phyloP scores from a whole-genome alignment of 345 rosid genomes.

The Boechera retrofracta region DNA sequence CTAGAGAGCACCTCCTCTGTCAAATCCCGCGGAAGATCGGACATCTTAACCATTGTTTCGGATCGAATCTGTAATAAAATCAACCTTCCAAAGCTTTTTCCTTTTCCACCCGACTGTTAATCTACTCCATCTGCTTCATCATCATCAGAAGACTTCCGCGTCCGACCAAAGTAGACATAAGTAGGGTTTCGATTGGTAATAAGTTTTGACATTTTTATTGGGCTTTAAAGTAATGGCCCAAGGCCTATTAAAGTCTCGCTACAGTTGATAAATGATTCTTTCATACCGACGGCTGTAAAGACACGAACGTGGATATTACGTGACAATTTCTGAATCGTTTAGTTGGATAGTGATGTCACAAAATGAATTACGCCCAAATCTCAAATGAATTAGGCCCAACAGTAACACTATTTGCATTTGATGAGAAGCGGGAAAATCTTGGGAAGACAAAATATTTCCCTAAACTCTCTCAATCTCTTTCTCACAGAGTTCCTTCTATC shows the following conservation, averaged over 20 bases:
- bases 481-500: conserved; percentile 9
- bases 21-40: too few species aligned
- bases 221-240: conserved; percentile 20
- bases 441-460: conserved; percentile 24
- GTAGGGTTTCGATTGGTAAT: neutral
- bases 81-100: too few species aligned
- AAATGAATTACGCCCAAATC: neutral
- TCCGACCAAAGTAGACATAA: neutral
- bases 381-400: conserved; percentile 22
- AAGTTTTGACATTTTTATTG: neutral
- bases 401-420: conserved; percentile 4
- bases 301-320: too few species aligned
- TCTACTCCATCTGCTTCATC: neutral
- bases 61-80: too few species aligned
- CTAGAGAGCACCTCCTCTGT: too few species aligned
- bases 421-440: conserved; percentile 43
- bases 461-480: conserved; percentile 10
- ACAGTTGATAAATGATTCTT: too few species aligned
- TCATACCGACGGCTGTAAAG: too few species aligned
- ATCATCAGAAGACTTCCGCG: neutral
- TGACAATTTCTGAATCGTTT: too few species aligned
- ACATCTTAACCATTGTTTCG: too few species aligned
- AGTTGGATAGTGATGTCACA: neutral
- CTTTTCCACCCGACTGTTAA: too few species aligned
- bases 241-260: too few species aligned